Evolutionary conservation across 768 basidiomycete species (phyloP).

Genomic region (Exidia glandulosa): DNA sequence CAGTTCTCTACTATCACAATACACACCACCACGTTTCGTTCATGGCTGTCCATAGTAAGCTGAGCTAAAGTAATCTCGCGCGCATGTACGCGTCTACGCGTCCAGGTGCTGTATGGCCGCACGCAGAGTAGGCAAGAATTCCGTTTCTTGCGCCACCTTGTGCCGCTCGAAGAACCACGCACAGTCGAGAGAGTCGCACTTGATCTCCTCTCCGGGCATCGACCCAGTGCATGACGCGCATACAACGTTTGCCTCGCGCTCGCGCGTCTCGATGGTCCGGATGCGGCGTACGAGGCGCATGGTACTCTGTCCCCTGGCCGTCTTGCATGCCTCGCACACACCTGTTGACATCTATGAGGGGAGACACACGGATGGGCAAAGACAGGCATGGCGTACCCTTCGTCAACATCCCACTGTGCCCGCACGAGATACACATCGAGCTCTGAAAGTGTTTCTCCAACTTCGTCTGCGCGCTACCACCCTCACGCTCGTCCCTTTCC

Average conservation of each 20-base stretch:
- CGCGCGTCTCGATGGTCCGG: conserved; percentile 41
- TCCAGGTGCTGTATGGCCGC: conserved; percentile 1
- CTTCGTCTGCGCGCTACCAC: conserved; percentile 23
- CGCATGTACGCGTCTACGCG: not conserved
- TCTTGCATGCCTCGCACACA: conserved; percentile 54
- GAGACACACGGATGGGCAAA: not conserved
- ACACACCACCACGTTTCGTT: too few relatives aligned
- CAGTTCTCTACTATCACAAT: too few relatives aligned
- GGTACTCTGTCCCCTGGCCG: conserved; percentile 41
- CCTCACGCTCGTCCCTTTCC: conserved; percentile 20
- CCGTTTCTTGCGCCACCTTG: conserved; percentile 29
- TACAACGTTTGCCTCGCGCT: conserved; percentile 48
- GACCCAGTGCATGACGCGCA: conserved; percentile 62
- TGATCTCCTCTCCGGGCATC: conserved; percentile 44
- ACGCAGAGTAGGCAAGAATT: conserved; percentile 13
- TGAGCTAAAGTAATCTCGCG: too few relatives aligned
- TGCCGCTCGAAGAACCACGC: conserved; percentile 68
- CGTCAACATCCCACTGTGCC: conserved; percentile 28
- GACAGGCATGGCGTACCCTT: conserved; percentile 30
- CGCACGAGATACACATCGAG: conserved; percentile 62
- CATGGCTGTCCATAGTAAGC: too few relatives aligned
- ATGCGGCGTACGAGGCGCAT: conserved; percentile 45
- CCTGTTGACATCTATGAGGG: not conserved
- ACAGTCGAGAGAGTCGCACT: conserved; percentile 82
- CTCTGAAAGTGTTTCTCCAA: conserved; percentile 71